phyloP scores from a whole-genome alignment of 495 filamentous ascomycete genomes.

The Parachaetomium inaequale region DNA sequence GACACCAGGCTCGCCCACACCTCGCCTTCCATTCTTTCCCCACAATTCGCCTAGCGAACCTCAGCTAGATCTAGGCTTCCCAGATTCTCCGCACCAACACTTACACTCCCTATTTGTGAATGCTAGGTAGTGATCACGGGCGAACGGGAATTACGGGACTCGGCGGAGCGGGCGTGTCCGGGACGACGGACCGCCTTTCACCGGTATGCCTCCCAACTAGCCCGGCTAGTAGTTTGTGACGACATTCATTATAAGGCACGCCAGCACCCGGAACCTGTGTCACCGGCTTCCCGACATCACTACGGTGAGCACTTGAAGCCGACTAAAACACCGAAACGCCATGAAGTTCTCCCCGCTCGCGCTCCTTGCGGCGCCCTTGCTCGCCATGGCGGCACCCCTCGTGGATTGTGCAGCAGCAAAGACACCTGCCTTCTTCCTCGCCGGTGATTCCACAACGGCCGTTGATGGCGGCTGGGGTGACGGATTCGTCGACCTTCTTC shows the following conservation, averaged over 20 bases:
- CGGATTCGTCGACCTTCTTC: neutral
- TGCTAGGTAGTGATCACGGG: neutral
- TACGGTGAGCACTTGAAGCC: neutral
- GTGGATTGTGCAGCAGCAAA: neutral
- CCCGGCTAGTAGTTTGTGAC: neutral
- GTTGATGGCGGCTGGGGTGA: slow-evolving; percentile 4
- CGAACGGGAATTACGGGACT: neutral
- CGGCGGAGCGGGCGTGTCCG: neutral
- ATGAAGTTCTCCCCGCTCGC: neutral
- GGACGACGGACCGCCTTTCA: neutral
- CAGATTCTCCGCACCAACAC: no score
- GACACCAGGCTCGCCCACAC: neutral
- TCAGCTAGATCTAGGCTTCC: no score
- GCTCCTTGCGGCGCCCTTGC: neutral
- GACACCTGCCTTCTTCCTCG: slow-evolving; percentile 4
- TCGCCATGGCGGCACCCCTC: neutral
- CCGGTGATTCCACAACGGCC: slow-evolving; percentile 8
- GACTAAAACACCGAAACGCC: neutral
- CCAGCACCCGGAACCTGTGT: neutral
- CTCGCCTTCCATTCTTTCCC: no score
- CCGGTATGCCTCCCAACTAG: neutral
- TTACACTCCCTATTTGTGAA: neutral
- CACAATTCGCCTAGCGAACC: no score
- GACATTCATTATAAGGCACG: neutral
- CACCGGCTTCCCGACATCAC: neutral